A percentile compares a stretch with the other conserved stretches of the same genome.
Conservation (phyloP, 176 grass and related monocot genomes). For the Microstegium vimineum region DNA sequence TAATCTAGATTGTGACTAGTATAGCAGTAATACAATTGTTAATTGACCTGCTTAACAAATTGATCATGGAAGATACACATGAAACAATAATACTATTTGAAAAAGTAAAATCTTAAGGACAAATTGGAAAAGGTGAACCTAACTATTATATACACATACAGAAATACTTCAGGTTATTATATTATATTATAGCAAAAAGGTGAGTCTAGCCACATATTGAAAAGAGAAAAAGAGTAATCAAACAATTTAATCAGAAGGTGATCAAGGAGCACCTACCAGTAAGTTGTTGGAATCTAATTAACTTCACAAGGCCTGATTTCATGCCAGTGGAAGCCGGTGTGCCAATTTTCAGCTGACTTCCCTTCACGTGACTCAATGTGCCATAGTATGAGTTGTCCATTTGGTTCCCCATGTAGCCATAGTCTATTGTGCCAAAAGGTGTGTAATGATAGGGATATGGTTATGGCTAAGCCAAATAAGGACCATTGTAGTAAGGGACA, state of each 20-base stretch:
- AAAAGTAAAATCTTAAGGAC: no score
- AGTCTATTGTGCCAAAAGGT: neutral
- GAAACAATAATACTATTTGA: neutral
- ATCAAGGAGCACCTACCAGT: neutral
- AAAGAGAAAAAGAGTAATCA: no score
- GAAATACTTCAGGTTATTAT: no score
- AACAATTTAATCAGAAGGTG: neutral
- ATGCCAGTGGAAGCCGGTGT: neutral
- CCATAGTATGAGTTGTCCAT: neutral
- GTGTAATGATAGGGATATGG: neutral
- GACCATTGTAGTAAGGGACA: neutral
- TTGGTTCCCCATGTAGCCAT: neutral
- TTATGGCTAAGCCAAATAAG: neutral
- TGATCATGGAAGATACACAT: neutral
- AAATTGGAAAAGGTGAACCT: neutral
- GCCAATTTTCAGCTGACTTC: conserved; percentile 1
- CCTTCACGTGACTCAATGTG: neutral
- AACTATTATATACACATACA: no score
- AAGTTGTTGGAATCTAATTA: conserved; percentile 28
- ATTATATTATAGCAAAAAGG: no score
- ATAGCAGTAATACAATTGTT: neutral
- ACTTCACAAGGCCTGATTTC: conserved; percentile 16
- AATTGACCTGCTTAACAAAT: no score
- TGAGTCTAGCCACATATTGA: no score
- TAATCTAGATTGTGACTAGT: neutral